Conservation (phyloP, 768 basidiomycete species). For the Mycena galericulata region DNA sequence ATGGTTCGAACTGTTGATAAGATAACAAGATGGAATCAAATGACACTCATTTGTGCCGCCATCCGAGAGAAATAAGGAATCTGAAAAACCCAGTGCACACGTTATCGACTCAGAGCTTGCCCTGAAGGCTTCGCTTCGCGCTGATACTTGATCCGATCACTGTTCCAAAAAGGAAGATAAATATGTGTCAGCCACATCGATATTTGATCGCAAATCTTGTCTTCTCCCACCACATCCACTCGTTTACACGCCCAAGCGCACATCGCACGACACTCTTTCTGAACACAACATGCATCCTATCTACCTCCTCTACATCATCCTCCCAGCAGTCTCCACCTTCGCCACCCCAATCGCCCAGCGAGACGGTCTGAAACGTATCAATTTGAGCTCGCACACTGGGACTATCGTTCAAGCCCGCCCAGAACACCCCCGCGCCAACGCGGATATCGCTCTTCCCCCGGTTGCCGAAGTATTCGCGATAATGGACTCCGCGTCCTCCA, state of each 20-base stretch:
- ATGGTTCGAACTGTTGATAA: too few species aligned
- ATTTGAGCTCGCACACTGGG: conserved; percentile 14
- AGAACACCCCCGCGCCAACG: background rate
- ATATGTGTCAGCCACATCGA: too few species aligned
- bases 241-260: conserved; percentile 18
- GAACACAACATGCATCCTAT: conserved; percentile 27
- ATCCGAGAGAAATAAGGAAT: too few species aligned
- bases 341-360: conserved; percentile 22
- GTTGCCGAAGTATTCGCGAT: conserved; percentile 26
- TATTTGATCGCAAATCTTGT: background rate
- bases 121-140: too few species aligned
- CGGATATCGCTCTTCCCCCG: conserved; percentile 19
- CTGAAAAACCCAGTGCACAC: too few species aligned
- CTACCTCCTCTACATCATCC: conserved; percentile 14
- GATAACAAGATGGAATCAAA: too few species aligned
- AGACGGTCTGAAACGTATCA: background rate
- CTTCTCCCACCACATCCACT: conserved; percentile 22
- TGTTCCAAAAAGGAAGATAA: too few species aligned
- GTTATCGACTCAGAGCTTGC: too few species aligned
- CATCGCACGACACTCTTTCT: conserved; percentile 27
- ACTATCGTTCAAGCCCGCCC: conserved; percentile 1
- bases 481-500: conserved; percentile 20
- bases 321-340: conserved; percentile 23
- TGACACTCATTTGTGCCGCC: too few species aligned
- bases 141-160: too few species aligned